Percentiles rank a stretch among this genome's conserved stretches.
Evolutionary conservation across 2,329 filamentous ascomycete species (phyloP).

Genomic region (Truncatella angustata): DNA sequence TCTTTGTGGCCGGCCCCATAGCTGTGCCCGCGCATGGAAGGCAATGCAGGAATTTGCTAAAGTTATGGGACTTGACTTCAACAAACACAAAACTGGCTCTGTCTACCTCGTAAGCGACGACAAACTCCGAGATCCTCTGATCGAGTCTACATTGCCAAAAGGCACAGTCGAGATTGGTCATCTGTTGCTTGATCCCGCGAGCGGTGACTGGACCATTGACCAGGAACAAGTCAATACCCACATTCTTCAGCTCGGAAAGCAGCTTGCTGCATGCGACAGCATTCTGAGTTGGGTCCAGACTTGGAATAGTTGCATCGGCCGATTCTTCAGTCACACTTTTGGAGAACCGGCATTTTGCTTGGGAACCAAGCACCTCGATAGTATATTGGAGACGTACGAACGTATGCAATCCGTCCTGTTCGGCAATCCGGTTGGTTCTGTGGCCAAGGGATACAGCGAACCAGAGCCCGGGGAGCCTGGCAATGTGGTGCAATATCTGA

Average conservation of each 20-base stretch:
- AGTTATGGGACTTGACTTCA: conserved; percentile 41
- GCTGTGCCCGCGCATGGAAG: conserved; percentile 40
- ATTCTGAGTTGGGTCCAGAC: conserved; percentile 37
- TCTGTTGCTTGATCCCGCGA: conserved; percentile 44
- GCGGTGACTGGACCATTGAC: conserved; percentile 52
- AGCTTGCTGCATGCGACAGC: conserved; percentile 51
- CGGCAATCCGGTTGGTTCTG: conserved; percentile 11
- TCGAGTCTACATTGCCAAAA: conserved; percentile 37
- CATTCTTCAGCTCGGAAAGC: conserved; percentile 50
- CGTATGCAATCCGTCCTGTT: conserved; percentile 41
- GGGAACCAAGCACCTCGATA: conserved; percentile 41
- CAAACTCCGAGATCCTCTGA: conserved; percentile 18
- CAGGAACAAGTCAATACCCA: conserved; percentile 51
- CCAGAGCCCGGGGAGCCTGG: conserved; percentile 10
- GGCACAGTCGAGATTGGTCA: conserved; percentile 57
- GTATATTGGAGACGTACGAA: conserved; percentile 39
- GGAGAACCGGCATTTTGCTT: conserved; percentile 43
- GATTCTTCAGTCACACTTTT: conserved; percentile 46
- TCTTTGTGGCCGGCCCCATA: conserved; percentile 40
- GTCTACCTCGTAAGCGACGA: conserved; percentile 28
- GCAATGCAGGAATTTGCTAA: conserved; percentile 39
- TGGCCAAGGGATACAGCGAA: not conserved
- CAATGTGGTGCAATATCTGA: conserved; percentile 29
- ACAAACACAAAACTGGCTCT: conserved; percentile 38
- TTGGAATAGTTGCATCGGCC: conserved; percentile 45